Conservation (phyloP, 2,329 filamentous ascomycete species). For the Pseudomassariella vexata region DNA sequence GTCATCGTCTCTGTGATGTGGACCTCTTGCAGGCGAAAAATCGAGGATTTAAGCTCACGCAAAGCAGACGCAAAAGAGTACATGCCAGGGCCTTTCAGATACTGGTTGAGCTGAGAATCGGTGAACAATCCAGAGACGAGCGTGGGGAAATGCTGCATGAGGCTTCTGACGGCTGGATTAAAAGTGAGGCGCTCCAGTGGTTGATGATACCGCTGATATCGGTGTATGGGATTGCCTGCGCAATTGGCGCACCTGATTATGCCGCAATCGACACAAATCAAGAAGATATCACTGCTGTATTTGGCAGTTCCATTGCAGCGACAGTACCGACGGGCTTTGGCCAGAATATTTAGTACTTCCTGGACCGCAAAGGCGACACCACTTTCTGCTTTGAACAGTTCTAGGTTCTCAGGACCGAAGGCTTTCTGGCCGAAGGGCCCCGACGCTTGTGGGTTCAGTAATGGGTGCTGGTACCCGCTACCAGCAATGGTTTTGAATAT, state of each 20-base stretch:
- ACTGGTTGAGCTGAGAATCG: background rate
- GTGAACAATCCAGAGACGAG: background rate
- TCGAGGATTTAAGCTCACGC: background rate
- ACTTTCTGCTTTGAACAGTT: background rate
- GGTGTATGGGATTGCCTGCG: conserved; percentile 31
- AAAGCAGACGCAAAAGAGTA: too few species aligned
- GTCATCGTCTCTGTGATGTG: conserved; percentile 19
- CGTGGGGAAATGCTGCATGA: conserved; percentile 2
- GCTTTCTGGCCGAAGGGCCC: too few species aligned
- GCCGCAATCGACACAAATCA: conserved; percentile 26
- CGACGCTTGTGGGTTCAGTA: too few species aligned
- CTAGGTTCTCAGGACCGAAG: too few species aligned
- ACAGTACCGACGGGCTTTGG: conserved; percentile 25
- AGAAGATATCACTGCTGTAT: conserved; percentile 18
- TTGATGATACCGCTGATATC: conserved; percentile 12
- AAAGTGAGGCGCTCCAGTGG: conserved; percentile 10
- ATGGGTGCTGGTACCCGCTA: too few species aligned
- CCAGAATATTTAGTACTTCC: conserved; percentile 8
- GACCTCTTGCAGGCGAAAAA: conserved; percentile 17
- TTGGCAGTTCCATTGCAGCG: conserved; percentile 26
- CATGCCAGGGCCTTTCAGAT: too few species aligned
- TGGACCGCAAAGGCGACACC: conserved; percentile 3
- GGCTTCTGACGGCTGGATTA: conserved; percentile 9
- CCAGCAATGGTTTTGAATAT: too few species aligned
- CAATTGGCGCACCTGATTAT: conserved; percentile 31